Percentiles rank a stretch among this genome's conserved stretches.
These are phyloP conservation scores for Daldinia vernicosa DNA, from an alignment of 495 filamentous ascomycete species.

Conservation along the genomic window DNA sequence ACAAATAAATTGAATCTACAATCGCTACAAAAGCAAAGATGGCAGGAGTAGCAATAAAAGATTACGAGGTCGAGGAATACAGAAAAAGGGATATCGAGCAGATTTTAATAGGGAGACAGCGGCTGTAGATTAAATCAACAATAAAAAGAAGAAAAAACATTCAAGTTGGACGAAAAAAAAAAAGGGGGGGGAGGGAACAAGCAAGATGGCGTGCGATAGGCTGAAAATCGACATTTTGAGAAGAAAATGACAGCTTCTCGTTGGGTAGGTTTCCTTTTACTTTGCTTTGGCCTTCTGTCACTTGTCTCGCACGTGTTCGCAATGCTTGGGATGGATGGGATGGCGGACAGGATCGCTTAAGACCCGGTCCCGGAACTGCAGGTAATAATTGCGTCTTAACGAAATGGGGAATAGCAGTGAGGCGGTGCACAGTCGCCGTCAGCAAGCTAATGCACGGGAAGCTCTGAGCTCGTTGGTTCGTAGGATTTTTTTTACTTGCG, in stretches of 20 bases:
- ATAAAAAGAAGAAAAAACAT: slow-evolving; percentile 8
- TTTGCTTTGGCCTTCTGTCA: slow-evolving; percentile 5
- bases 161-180: slow-evolving; percentile 23
- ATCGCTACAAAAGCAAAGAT: slow-evolving; percentile 15
- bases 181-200: slow-evolving; percentile 35
- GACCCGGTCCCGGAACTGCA: slow-evolving; percentile 37
- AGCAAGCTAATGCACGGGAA: slow-evolving; percentile 32
- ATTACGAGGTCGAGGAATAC: slow-evolving; percentile 17
- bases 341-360: slow-evolving; percentile 26
- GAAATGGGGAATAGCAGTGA: slow-evolving; percentile 31
- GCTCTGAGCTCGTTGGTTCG: slow-evolving; percentile 23
- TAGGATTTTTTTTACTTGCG: slow-evolving; percentile 18
- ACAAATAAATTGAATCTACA: not conserved
- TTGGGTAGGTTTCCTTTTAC: slow-evolving; percentile 21
- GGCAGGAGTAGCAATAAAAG: slow-evolving; percentile 3
- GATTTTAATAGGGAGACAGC: slow-evolving; percentile 32
- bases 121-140: slow-evolving; percentile 31
- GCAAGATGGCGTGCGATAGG: slow-evolving; percentile 30
- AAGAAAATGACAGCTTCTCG: slow-evolving; percentile 15
- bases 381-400: slow-evolving; percentile 41
- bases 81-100: not conserved
- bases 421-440: slow-evolving; percentile 36
- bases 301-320: slow-evolving; percentile 38
- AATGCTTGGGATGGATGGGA: slow-evolving; percentile 34
- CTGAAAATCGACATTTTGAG: slow-evolving; percentile 13